Conservation (phyloP, 2,329 filamentous ascomycete genomes). For the Colletotrichum gigasporum region DNA sequence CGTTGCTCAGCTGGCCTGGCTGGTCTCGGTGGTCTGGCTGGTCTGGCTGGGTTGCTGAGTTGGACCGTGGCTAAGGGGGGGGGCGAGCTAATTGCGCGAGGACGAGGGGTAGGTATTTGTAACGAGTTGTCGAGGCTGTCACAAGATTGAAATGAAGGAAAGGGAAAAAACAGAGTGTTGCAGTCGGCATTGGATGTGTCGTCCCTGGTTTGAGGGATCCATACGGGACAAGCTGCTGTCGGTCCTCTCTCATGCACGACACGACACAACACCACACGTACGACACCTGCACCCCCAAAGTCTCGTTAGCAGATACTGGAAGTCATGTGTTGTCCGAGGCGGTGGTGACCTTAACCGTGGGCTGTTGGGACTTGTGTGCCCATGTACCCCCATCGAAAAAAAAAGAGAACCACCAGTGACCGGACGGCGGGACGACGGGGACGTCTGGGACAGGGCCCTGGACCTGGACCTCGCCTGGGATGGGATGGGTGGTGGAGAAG, state of each 20-base stretch:
- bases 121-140: conserved; percentile 23
- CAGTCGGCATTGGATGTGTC: conserved; percentile 24
- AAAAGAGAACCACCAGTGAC: neutral
- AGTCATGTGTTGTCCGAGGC: neutral
- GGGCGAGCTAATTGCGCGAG: neutral
- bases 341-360: conserved; percentile 6
- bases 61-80: neutral
- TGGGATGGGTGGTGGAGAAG: conserved; percentile 18
- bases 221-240: conserved; percentile 18
- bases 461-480: conserved; percentile 7
- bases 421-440: conserved; percentile 3
- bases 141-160: conserved; percentile 20
- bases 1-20: too few relatives aligned
- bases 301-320: neutral
- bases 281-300: neutral
- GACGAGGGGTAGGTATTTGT: conserved; percentile 25
- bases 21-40: neutral
- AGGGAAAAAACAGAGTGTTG: conserved; percentile 12
- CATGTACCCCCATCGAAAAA: neutral
- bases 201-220: conserved; percentile 26
- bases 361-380: neutral
- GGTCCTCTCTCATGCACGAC: conserved; percentile 22
- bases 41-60: neutral
- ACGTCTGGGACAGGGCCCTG: conserved; percentile 1
- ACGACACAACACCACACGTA: conserved; percentile 10